These are phyloP conservation scores for Chaetomium fimeti DNA, from an alignment of 495 filamentous ascomycete genomes.

Conservation along the genomic window DNA sequence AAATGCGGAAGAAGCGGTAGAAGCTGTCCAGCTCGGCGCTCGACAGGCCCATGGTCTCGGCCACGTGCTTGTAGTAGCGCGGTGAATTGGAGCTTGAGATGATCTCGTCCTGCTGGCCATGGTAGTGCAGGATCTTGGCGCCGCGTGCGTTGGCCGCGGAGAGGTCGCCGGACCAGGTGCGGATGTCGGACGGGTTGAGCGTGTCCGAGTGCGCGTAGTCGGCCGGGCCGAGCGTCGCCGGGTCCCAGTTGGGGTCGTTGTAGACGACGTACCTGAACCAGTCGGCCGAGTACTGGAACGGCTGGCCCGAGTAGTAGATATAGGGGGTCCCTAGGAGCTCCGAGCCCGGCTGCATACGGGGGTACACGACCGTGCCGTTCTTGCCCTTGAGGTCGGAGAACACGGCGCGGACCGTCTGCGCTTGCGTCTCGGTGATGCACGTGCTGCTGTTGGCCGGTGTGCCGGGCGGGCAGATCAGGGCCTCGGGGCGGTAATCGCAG, in stretches of 20 bases:
- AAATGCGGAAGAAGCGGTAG: conserved; percentile 46
- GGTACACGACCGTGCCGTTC: conserved; percentile 54
- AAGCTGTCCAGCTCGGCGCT: conserved; percentile 20
- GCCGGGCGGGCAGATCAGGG: conserved; percentile 50
- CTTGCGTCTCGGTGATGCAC: conserved; percentile 59
- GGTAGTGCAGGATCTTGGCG: conserved; percentile 58
- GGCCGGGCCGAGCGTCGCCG: conserved; percentile 44
- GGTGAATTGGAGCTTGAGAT: conserved; percentile 47
- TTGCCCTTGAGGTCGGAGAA: conserved; percentile 50
- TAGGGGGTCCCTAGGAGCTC: conserved; percentile 24
- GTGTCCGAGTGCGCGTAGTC: conserved; percentile 1
- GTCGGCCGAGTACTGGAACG: conserved; percentile 12
- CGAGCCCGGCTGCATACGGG: conserved; percentile 42
- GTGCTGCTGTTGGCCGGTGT: conserved; percentile 29
- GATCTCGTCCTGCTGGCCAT: conserved; percentile 53
- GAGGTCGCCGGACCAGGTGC: conserved; percentile 44
- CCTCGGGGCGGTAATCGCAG: conserved; percentile 57
- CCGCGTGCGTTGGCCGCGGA: conserved; percentile 44
- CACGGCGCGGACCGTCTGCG: conserved; percentile 52
- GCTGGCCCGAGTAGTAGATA: neutral
- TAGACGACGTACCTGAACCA: conserved; percentile 18
- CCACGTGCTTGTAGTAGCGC: conserved; percentile 47
- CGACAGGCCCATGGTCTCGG: conserved; percentile 33
- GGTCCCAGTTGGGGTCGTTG: conserved; percentile 34
- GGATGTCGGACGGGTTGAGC: conserved; percentile 13